Evolutionary conservation across 257 asterid genomes (phyloP).

Genomic region (Handroanthus guayacan): DNA sequence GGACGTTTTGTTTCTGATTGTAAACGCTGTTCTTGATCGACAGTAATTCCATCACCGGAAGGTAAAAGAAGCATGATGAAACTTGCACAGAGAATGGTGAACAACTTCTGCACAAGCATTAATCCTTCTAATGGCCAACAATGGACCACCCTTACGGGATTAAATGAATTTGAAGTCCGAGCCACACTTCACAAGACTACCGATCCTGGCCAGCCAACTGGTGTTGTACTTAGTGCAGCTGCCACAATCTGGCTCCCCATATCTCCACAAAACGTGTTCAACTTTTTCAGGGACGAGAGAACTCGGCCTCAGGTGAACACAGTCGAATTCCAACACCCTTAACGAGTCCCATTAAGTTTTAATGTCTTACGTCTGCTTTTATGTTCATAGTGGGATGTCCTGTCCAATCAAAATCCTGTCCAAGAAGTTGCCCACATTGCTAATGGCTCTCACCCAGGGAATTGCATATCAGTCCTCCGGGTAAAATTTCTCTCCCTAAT

Average conservation of each 20-base stretch:
- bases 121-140: slow-evolving; percentile 76
- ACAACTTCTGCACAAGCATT: slow-evolving; percentile 78
- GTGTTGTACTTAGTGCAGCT: slow-evolving; percentile 85
- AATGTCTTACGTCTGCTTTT: too few relatives aligned
- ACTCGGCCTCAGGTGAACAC: slow-evolving; percentile 74
- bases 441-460: slow-evolving; percentile 96
- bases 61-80: slow-evolving; percentile 96
- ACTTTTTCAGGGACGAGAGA: slow-evolving; percentile 81
- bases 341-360: too few relatives aligned
- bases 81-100: slow-evolving; percentile 92
- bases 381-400: slow-evolving; percentile 85
- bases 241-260: slow-evolving; percentile 94
- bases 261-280: slow-evolving; percentile 71
- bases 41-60: slow-evolving; percentile 78
- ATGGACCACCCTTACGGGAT: slow-evolving; percentile 75
- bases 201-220: slow-evolving; percentile 89
- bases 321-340: too few relatives aligned
- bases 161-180: slow-evolving; percentile 77
- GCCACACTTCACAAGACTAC: slow-evolving; percentile 71
- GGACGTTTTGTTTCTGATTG: neutral
- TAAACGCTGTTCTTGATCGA: neutral
- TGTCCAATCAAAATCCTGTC: slow-evolving; percentile 84
- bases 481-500: slow-evolving; percentile 44
- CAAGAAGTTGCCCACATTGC: slow-evolving; percentile 91
- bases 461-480: slow-evolving; percentile 87